phyloP scores from a whole-genome alignment of 2,329 filamentous ascomycete genomes.

The Kalmusia sp. region DNA sequence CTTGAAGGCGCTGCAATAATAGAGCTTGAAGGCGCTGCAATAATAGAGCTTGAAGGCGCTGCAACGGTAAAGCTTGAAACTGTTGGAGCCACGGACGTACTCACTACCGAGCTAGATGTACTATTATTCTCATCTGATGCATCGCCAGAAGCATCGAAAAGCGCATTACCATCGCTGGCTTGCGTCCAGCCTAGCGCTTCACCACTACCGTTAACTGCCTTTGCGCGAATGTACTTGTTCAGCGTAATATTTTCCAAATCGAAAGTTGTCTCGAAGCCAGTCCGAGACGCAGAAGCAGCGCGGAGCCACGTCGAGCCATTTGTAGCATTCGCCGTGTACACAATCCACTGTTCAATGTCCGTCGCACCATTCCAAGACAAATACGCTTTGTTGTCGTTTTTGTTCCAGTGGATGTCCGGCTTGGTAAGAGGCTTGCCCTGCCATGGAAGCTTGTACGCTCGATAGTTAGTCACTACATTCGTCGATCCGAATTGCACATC shows the following conservation, averaged over 20 bases:
- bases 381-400: slow-evolving; percentile 20
- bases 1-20: not conserved
- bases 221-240: slow-evolving; percentile 17
- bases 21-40: not conserved
- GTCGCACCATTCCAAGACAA: slow-evolving; percentile 38
- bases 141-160: slow-evolving; percentile 1
- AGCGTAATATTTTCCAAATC: slow-evolving; percentile 12
- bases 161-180: not conserved
- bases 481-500: slow-evolving; percentile 50
- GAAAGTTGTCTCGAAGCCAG: slow-evolving; percentile 23
- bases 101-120: not conserved
- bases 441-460: slow-evolving; percentile 39
- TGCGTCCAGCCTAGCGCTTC: not conserved
- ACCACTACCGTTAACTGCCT: slow-evolving; percentile 12
- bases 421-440: slow-evolving; percentile 22
- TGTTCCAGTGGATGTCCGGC: slow-evolving; percentile 23
- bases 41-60: not conserved
- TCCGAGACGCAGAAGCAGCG: slow-evolving; percentile 15
- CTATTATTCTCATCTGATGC: not conserved
- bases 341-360: slow-evolving; percentile 30
- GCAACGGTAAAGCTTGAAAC: not conserved
- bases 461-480: slow-evolving; percentile 47
- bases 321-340: slow-evolving; percentile 33
- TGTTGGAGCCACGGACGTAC: not conserved
- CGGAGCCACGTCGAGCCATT: slow-evolving; percentile 20